Conservation (phyloP, 129 eudicot species). For the Flaveria sonorensis region DNA sequence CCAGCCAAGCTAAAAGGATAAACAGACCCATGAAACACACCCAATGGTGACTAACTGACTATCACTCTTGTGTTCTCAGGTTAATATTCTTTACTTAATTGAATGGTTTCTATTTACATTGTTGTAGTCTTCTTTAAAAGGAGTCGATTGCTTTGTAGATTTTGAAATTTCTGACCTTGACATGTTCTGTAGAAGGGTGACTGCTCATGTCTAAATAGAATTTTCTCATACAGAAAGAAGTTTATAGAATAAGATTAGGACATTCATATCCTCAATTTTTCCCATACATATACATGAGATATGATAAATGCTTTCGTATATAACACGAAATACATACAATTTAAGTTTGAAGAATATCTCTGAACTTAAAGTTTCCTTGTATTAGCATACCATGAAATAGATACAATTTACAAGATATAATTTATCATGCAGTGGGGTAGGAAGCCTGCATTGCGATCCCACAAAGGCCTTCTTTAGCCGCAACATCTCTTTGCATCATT, state of each 20-base stretch:
- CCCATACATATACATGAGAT: too few relatives aligned
- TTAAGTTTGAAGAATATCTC: too few relatives aligned
- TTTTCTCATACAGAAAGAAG: too few relatives aligned
- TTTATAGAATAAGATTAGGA: too few relatives aligned
- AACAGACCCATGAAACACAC: slow-evolving; percentile 8
- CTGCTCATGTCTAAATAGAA: too few relatives aligned
- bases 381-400: slow-evolving; percentile 15
- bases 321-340: too few relatives aligned
- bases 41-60: background rate
- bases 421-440: background rate
- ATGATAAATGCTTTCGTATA: too few relatives aligned
- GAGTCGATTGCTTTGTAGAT: too few relatives aligned
- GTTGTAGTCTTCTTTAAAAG: too few relatives aligned
- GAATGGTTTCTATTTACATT: background rate
- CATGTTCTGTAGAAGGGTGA: too few relatives aligned
- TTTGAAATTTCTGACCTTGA: too few relatives aligned
- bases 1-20: background rate
- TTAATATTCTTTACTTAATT: background rate
- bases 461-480: background rate
- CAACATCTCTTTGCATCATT: background rate
- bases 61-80: slow-evolving; percentile 15
- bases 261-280: too few relatives aligned
- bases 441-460: background rate
- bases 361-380: slow-evolving; percentile 3
- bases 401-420: background rate